A percentile compares a stretch with the other conserved stretches of the same genome.
Conservation (phyloP, 495 filamentous ascomycete genomes). For the Hyaloscypha variabilis region DNA sequence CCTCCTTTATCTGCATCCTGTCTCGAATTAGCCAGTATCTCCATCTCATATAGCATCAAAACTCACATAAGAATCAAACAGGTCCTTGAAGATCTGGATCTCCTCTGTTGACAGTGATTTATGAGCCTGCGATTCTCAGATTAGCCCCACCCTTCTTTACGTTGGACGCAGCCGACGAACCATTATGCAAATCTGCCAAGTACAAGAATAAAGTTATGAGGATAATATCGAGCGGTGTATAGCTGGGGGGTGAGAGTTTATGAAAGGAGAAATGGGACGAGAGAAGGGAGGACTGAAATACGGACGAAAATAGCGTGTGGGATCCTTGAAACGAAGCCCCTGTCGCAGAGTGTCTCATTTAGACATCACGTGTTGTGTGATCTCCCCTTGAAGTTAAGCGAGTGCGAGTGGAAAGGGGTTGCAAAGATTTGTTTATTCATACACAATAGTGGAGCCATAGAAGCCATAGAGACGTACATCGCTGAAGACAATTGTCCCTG, state of each 20-base stretch:
- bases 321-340: not conserved
- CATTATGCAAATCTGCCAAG: not conserved
- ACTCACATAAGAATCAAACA: conserved; percentile 41
- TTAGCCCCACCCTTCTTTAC: too few species aligned
- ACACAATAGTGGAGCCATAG: too few species aligned
- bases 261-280: not conserved
- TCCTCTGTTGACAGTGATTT: conserved; percentile 36
- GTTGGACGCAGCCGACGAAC: not conserved
- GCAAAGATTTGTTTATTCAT: not conserved
- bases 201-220: too few species aligned
- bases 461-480: too few species aligned
- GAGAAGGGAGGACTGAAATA: not conserved
- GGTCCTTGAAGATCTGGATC: conserved; percentile 39
- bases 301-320: not conserved
- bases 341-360: not conserved
- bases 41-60: not conserved
- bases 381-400: not conserved
- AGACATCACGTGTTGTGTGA: not conserved
- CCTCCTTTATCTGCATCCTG: conserved; percentile 39
- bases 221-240: not conserved
- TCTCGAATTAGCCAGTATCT: not conserved
- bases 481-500: too few species aligned
- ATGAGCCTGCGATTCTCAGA: not conserved
- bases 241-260: not conserved
- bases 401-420: not conserved